phyloP scores from a whole-genome alignment of 2,329 filamentous ascomycete species.

The Ophiostoma quercus region DNA sequence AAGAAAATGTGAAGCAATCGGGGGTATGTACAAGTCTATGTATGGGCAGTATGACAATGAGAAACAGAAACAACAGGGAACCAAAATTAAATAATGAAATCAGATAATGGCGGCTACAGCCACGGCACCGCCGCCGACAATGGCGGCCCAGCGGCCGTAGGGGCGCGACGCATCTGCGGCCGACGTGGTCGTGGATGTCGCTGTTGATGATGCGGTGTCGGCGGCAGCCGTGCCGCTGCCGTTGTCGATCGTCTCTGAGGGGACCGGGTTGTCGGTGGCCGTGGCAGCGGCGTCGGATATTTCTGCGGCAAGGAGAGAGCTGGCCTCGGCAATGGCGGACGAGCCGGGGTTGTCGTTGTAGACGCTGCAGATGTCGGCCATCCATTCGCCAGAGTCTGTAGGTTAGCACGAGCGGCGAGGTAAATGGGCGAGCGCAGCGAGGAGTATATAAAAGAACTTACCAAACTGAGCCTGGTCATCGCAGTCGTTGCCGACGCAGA shows the following conservation, averaged over 20 bases:
- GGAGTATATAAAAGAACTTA: not conserved
- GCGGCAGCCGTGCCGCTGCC: not conserved
- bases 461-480: slow-evolving; percentile 21
- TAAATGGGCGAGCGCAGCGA: no score
- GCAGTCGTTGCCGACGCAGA: slow-evolving; percentile 27
- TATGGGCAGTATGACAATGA: not conserved
- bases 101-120: slow-evolving; percentile 9
- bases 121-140: slow-evolving; percentile 12
- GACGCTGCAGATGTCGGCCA: slow-evolving; percentile 26
- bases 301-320: slow-evolving; percentile 21
- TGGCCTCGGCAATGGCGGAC: slow-evolving; percentile 23
- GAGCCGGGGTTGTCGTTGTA: slow-evolving; percentile 18
- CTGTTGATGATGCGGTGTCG: not conserved
- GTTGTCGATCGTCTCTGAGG: slow-evolving; percentile 15
- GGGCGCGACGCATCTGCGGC: slow-evolving; percentile 10
- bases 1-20: not conserved
- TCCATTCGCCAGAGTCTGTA: slow-evolving; percentile 25
- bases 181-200: not conserved
- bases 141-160: slow-evolving; percentile 10
- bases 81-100: not conserved
- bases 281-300: slow-evolving; percentile 24
- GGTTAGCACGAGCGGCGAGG: not conserved
- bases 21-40: slow-evolving; percentile 16
- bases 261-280: slow-evolving; percentile 27
- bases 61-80: not conserved